Evolutionary conservation across 352 stramenopile species (phyloP).

Genomic region (Elongisporangium prolatum): DNA sequence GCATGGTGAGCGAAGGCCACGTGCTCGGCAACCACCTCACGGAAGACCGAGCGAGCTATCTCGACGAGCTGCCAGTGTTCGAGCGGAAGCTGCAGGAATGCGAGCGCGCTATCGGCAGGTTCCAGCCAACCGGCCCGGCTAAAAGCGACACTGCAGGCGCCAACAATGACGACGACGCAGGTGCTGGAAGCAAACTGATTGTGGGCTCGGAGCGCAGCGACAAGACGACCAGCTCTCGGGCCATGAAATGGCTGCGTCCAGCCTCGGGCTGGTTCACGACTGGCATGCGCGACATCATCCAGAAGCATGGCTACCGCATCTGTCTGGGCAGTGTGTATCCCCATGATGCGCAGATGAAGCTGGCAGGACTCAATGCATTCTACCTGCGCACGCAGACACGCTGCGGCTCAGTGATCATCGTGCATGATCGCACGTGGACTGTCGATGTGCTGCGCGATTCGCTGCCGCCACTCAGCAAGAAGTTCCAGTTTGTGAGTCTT

Average conservation of each 20-base stretch:
- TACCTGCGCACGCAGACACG: slow-evolving; percentile 46
- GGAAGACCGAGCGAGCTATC: slow-evolving; percentile 69
- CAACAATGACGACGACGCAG: slow-evolving; percentile 9
- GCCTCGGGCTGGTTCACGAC: slow-evolving; percentile 84
- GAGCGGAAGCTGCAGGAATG: slow-evolving; percentile 80
- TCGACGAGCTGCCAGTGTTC: slow-evolving; percentile 79
- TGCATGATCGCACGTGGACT: slow-evolving; percentile 81
- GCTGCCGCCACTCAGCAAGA: slow-evolving; percentile 42
- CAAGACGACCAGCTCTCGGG: neutral
- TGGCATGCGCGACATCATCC: slow-evolving; percentile 65
- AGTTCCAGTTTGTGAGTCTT: slow-evolving; percentile 65
- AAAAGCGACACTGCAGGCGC: slow-evolving; percentile 9
- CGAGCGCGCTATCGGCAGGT: slow-evolving; percentile 52
- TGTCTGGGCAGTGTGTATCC: slow-evolving; percentile 85
- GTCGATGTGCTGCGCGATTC: slow-evolving; percentile 59
- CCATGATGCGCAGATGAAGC: slow-evolving; percentile 82
- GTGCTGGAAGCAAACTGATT: slow-evolving; percentile 12
- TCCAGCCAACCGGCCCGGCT: slow-evolving; percentile 15
- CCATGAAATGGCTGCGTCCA: slow-evolving; percentile 69
- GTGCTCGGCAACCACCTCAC: slow-evolving; percentile 78
- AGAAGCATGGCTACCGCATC: slow-evolving; percentile 77
- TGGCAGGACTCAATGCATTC: slow-evolving; percentile 58
- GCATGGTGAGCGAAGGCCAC: slow-evolving; percentile 80
- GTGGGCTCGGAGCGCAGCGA: slow-evolving; percentile 4
- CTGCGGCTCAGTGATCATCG: slow-evolving; percentile 77